phyloP scores from a whole-genome alignment of 1,139 yeast genomes.

The Candida sojae region DNA sequence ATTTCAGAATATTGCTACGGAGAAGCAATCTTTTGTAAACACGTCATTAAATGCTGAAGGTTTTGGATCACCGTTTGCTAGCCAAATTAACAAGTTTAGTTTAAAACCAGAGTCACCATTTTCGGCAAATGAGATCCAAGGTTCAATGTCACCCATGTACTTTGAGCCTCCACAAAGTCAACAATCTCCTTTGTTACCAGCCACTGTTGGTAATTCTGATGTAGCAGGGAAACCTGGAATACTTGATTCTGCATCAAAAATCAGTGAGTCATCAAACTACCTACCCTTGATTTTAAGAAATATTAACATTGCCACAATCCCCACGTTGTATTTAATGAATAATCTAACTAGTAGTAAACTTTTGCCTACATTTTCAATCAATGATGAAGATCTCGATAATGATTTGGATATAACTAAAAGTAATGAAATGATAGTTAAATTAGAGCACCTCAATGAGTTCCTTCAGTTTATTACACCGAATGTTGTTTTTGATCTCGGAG shows the following conservation, averaged over 20 bases:
- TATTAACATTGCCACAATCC: constrained; percentile 61
- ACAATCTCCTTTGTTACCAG: constrained; percentile 11
- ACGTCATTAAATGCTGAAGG: constrained; percentile 20
- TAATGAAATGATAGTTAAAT: constrained; percentile 33
- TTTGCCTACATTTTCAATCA: constrained; percentile 31
- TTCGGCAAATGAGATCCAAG: constrained; percentile 22
- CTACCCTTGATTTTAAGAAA: constrained; percentile 65
- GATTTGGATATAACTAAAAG: constrained; percentile 33
- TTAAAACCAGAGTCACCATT: constrained; percentile 33
- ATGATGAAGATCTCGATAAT: constrained; percentile 32
- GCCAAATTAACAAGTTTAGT: constrained; percentile 14
- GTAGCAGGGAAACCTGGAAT: constrained; percentile 2
- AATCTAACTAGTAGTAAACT: constrained; percentile 26
- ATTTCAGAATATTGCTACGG: neutral
- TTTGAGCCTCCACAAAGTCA: constrained; percentile 16
- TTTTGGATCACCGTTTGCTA: constrained; percentile 27
- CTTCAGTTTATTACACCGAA: constrained; percentile 35
- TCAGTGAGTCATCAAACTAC: constrained; percentile 50
- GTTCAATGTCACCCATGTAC: constrained; percentile 22
- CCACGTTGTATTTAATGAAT: constrained; percentile 46
- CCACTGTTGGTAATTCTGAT: constrained; percentile 3
- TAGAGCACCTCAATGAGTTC: constrained; percentile 32
- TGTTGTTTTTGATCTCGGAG: constrained; percentile 40
- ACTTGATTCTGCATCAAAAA: constrained; percentile 13
- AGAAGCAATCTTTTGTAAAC: constrained; percentile 1